These are phyloP conservation scores for Rutstroemia sp. DNA, from an alignment of 2,329 filamentous ascomycete species.

Conservation along the genomic window DNA sequence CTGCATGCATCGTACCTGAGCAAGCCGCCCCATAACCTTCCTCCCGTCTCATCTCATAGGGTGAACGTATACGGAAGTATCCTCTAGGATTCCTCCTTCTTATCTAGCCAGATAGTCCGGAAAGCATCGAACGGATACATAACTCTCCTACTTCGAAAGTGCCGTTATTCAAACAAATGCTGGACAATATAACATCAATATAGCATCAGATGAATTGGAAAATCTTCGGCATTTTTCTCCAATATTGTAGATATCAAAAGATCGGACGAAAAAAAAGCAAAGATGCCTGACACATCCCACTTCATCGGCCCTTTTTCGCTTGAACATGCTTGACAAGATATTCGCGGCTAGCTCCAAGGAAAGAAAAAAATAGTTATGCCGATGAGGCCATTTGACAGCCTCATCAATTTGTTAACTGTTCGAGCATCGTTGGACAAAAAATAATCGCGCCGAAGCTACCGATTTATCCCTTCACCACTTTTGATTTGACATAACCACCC, in stretches of 20 bases:
- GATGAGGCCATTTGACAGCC: neutral
- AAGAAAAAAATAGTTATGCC: neutral
- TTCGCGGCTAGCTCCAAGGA: neutral
- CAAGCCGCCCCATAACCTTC: constrained; percentile 1
- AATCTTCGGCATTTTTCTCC: neutral
- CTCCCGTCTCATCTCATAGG: too few species aligned
- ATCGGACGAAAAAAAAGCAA: neutral
- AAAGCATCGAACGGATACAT: too few species aligned
- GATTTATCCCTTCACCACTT: neutral
- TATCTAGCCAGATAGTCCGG: too few species aligned
- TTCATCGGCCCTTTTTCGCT: constrained; percentile 4
- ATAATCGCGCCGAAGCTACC: neutral
- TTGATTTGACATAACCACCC: neutral
- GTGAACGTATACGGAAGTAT: neutral
- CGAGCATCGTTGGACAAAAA: neutral
- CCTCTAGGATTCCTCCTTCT: too few species aligned
- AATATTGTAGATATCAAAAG: neutral
- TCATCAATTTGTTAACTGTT: neutral
- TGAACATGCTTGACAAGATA: neutral
- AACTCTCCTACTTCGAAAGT: too few species aligned
- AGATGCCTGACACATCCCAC: neutral
- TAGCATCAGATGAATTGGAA: neutral
- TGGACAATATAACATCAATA: too few species aligned
- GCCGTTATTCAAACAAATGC: too few species aligned
- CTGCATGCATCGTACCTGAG: constrained; percentile 5